Conservation (phyloP, 148 eudicot species). For the Selenicereus undatus region DNA sequence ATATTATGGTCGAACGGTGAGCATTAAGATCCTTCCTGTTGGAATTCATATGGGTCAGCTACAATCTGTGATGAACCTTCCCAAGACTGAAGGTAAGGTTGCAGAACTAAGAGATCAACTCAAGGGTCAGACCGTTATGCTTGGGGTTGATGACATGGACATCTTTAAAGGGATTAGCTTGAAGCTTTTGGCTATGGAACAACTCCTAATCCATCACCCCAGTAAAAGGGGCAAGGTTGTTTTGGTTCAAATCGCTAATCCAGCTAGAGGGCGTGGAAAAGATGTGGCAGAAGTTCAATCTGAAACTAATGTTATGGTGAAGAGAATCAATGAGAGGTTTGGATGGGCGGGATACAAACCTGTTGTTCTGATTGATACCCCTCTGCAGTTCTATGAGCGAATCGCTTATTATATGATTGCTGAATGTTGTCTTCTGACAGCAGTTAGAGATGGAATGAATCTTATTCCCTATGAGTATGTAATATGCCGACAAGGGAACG, state of each 20-base stretch:
- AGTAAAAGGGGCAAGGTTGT: constrained; percentile 66
- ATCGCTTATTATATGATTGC: constrained; percentile 75
- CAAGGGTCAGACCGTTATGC: constrained; percentile 59
- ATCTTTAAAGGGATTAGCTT: constrained; percentile 84
- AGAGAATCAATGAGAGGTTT: constrained; percentile 56
- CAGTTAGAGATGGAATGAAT: constrained; percentile 90
- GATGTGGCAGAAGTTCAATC: constrained; percentile 67
- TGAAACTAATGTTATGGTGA: constrained; percentile 58
- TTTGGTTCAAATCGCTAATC: constrained; percentile 82
- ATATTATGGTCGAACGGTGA: constrained; percentile 80
- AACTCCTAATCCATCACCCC: constrained; percentile 67
- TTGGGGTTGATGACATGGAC: constrained; percentile 95
- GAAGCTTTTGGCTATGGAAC: constrained; percentile 80
- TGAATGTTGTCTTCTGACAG: constrained; percentile 82
- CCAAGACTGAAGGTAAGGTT: constrained; percentile 55
- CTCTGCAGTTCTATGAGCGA: constrained; percentile 66
- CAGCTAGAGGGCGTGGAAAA: constrained; percentile 82
- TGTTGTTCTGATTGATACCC: constrained; percentile 55
- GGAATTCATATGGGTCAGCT: constrained; percentile 88
- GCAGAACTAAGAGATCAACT: constrained; percentile 51
- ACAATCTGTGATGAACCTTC: constrained; percentile 58
- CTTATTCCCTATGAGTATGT: constrained; percentile 83
- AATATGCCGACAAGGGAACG: constrained; percentile 65
- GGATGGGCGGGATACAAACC: constrained; percentile 61
- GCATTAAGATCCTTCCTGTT: constrained; percentile 82